A percentile compares a stretch with the other conserved stretches of the same genome.
Evolutionary conservation across 2,329 filamentous ascomycete genomes (phyloP).

Genomic region (Torrubiella hemipterigena): DNA sequence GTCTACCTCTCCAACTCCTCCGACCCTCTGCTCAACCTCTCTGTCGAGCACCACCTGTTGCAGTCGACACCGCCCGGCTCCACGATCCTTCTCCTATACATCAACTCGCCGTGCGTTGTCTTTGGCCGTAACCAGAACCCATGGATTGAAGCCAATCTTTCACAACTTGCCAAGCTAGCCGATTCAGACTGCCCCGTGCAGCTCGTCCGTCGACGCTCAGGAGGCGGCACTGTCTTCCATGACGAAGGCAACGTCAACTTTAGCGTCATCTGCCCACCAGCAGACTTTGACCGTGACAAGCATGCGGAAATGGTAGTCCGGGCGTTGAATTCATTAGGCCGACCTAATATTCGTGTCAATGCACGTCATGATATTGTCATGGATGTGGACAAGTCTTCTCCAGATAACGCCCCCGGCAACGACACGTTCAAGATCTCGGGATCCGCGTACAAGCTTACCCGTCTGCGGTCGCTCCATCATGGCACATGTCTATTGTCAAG

Average conservation of each 20-base stretch:
- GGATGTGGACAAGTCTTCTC: slow-evolving; percentile 21
- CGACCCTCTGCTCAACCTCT: slow-evolving; percentile 82
- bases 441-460: slow-evolving; percentile 87
- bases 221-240: slow-evolving; percentile 90
- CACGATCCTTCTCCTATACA: slow-evolving; percentile 74
- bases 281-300: slow-evolving; percentile 67
- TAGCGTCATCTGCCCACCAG: slow-evolving; percentile 74
- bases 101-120: slow-evolving; percentile 76
- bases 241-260: slow-evolving; percentile 91
- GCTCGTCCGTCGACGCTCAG: slow-evolving; percentile 74
- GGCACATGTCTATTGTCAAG: slow-evolving; percentile 78
- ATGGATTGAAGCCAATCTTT: slow-evolving; percentile 80
- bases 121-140: slow-evolving; percentile 97
- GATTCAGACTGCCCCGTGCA: slow-evolving; percentile 21
- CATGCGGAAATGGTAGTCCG: slow-evolving; percentile 89
- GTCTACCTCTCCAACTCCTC: slow-evolving; percentile 58
- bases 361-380: slow-evolving; percentile 88
- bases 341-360: slow-evolving; percentile 61
- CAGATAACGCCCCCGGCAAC: slow-evolving; percentile 6
- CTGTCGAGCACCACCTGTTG: slow-evolving; percentile 84
- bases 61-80: slow-evolving; percentile 60
- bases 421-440: slow-evolving; percentile 71
- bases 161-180: slow-evolving; percentile 31
- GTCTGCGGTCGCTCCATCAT: slow-evolving; percentile 74
- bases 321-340: slow-evolving; percentile 54